Evolutionary conservation across 345 rosid genomes (phyloP), one percentile per base, ranked within the genome.

Genomic region (Gynandropsis gynandra): DNA sequence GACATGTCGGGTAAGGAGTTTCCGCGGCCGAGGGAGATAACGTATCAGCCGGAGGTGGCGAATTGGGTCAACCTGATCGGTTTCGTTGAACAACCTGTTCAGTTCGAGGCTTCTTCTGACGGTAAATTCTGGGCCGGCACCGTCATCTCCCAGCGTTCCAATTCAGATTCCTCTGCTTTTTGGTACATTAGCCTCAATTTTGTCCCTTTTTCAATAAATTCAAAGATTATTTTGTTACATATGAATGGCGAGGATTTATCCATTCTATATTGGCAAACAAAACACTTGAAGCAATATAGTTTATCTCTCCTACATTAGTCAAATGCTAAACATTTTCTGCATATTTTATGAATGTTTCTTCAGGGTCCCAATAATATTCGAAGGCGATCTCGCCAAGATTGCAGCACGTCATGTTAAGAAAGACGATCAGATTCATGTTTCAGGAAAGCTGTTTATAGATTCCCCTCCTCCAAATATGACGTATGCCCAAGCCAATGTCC

Each of bases 281-380:
- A 2, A 5, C 4, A 24, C 4, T 2, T 2, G 29, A 24, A 24
- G 29, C 29, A 24, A 24, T 24, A 24, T 24, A 2, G 4, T 24
- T 24, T 2, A 24, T 2, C 29, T 24, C 29, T 24, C 29, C 29
- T 5, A 24, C n/a, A n/a, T n/a, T 24, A 24, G 29, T 5, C 4
- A 24, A 24, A 2, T 24, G 29, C 5, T 24, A 24, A 24, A 2
- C 5, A 2, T 24, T n/a, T n/a, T 24, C 5, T 24, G 29, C 5
- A 24, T 2, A 24, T 37, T 13, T 37, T 37, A 3, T 37, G 14
- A 54, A 33, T 52, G 15, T 4, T 31, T 56, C n/a, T 35, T 60
- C n/a, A 85, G 97, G 87, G 75, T 89, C 61, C 93, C 93, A 13
- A 58, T 89, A 6, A 57, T 66, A 46, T 89, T 89, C 47, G 85